These are phyloP conservation scores for Trebouxiophyceae sp. DNA, from an alignment of 163 green algal species.

Conservation along the genomic window DNA sequence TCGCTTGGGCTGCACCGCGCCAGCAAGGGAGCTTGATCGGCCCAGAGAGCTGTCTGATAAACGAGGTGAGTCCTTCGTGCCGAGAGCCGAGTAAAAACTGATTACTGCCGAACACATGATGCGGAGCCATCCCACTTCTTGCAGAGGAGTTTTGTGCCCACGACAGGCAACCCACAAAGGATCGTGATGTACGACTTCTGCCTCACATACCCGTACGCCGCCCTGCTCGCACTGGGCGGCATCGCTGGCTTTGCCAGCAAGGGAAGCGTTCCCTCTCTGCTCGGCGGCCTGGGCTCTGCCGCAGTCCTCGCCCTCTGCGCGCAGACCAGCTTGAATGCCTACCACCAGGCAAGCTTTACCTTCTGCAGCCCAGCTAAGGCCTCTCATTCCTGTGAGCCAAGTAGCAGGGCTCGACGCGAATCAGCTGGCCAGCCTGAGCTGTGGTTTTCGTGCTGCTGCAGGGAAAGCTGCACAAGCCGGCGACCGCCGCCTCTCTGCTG, in stretches of 20 bases:
- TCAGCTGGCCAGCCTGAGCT: background rate
- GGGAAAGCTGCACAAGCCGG: slow-evolving; percentile 7
- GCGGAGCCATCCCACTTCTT: too few relatives aligned
- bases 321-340: slow-evolving; percentile 21
- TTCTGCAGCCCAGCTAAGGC: background rate
- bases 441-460: background rate
- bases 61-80: too few relatives aligned
- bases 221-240: slow-evolving; percentile 30
- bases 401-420: background rate
- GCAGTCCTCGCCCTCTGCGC: slow-evolving; percentile 17
- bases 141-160: too few relatives aligned
- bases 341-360: slow-evolving; percentile 17
- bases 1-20: too few relatives aligned
- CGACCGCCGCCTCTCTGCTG: slow-evolving; percentile 13
- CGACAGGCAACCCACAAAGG: too few relatives aligned
- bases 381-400: background rate
- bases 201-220: slow-evolving; percentile 33
- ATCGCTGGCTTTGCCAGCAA: slow-evolving; percentile 26
- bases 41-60: too few relatives aligned
- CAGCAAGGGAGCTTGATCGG: too few relatives aligned
- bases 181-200: slow-evolving; percentile 53
- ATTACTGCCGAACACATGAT: too few relatives aligned
- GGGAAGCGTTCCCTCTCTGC: slow-evolving; percentile 28
- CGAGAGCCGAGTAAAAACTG: too few relatives aligned
- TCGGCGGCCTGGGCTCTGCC: slow-evolving; percentile 26